Evolutionary conservation across 2,329 filamentous ascomycete genomes (phyloP).

Genomic region (Microdochium paspali): DNA sequence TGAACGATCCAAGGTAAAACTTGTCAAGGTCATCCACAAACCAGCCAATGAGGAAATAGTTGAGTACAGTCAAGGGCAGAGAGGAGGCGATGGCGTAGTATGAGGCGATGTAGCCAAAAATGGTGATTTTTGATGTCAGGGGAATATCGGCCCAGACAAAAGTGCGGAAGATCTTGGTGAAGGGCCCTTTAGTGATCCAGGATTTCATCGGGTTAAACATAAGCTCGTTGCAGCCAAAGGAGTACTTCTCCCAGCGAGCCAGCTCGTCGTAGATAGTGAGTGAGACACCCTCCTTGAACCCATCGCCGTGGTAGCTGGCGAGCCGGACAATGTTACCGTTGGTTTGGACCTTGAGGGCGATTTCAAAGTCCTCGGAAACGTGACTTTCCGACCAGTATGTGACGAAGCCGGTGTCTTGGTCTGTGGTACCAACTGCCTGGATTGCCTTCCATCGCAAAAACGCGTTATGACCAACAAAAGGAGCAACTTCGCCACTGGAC

Average conservation of each 20-base stretch:
- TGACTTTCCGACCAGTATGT: neutral
- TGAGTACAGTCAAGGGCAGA: constrained; percentile 12
- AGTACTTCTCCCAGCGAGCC: constrained; percentile 5
- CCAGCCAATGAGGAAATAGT: constrained; percentile 14
- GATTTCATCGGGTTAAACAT: constrained; percentile 4
- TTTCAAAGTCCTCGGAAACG: neutral
- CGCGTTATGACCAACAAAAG: constrained; percentile 67
- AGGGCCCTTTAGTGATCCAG: constrained; percentile 4
- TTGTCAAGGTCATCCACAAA: constrained; percentile 5
- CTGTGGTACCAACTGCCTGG: constrained; percentile 2
- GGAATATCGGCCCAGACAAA: constrained; percentile 2
- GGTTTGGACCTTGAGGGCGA: constrained; percentile 1
- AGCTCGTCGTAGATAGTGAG: constrained; percentile 27
- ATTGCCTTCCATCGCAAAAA: constrained; percentile 49
- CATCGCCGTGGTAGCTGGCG: constrained; percentile 4
- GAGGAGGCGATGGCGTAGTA: constrained; percentile 18
- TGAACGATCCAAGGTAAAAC: constrained; percentile 1
- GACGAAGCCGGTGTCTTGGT: constrained; percentile 3
- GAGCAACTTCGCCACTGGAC: constrained; percentile 58
- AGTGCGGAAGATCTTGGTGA: constrained; percentile 1
- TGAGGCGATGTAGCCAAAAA: constrained; percentile 15
- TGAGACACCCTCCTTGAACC: constrained; percentile 32
- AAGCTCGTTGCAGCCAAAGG: constrained; percentile 3
- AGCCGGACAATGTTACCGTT: constrained; percentile 2
- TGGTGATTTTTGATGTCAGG: constrained; percentile 1